phyloP scores from a whole-genome alignment of 257 asterid species.

The Apocynum venetum region DNA sequence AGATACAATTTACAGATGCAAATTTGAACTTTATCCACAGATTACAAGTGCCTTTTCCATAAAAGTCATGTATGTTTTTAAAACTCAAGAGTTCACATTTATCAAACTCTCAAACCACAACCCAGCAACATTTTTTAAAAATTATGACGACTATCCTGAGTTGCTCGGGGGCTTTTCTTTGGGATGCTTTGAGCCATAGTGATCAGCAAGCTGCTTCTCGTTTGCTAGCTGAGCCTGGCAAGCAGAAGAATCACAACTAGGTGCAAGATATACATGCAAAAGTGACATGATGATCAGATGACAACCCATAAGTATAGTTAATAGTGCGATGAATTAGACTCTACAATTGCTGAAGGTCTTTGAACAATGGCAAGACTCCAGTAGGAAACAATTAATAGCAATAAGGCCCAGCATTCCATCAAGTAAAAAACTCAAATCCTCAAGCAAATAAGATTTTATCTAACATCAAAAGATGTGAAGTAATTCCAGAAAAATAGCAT shows the following conservation, averaged over 20 bases:
- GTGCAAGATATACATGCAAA: not conserved
- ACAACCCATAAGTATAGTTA: not conserved
- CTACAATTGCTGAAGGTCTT: not conserved
- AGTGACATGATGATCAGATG: not conserved
- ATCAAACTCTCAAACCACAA: conserved; percentile 14
- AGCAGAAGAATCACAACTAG: conserved; percentile 4
- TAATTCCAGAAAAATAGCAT: not conserved
- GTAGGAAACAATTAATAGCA: not conserved
- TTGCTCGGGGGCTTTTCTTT: conserved; percentile 81
- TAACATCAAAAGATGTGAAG: not conserved
- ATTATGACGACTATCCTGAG: conserved; percentile 45
- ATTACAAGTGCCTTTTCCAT: not conserved
- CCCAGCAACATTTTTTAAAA: conserved; percentile 1
- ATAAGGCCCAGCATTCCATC: not conserved
- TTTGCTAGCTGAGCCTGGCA: conserved; percentile 82
- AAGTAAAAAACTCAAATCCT: not conserved
- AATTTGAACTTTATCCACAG: conserved; percentile 20
- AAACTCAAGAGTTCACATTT: conserved; percentile 23
- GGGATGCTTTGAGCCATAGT: conserved; percentile 88
- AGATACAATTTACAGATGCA: conserved; percentile 13
- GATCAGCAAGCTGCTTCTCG: conserved; percentile 80
- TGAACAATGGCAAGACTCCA: not conserved
- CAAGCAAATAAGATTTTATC: not conserved
- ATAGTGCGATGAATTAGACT: not conserved
- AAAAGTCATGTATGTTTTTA: conserved; percentile 4